Evolutionary conservation across 345 rosid genomes (phyloP).

Genomic region (Populus simonii): DNA sequence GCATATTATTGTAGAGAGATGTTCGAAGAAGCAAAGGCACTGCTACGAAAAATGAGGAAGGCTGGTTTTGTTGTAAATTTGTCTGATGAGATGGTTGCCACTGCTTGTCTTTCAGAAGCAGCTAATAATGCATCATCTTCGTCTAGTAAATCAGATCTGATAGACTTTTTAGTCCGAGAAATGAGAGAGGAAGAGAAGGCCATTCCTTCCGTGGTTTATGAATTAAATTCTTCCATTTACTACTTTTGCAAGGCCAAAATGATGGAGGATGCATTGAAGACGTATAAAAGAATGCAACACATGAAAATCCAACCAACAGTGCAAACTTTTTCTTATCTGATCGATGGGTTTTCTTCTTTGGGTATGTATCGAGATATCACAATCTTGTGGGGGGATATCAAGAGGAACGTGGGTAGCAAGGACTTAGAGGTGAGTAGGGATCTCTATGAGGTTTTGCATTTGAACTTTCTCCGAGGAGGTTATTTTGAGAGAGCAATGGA

Average conservation of each 20-base stretch:
- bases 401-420: constrained; percentile 43
- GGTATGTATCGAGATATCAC: constrained; percentile 67
- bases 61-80: constrained; percentile 37
- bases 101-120: constrained; percentile 21
- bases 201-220: constrained; percentile 36
- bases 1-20: constrained; percentile 52
- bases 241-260: constrained; percentile 82
- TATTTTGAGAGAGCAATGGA: constrained; percentile 92
- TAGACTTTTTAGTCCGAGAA: constrained; percentile 41
- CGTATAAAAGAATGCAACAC: constrained; percentile 53
- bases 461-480: constrained; percentile 76
- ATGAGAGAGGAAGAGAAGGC: constrained; percentile 32
- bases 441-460: constrained; percentile 57
- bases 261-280: constrained; percentile 62
- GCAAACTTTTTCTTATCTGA: constrained; percentile 58
- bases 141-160: constrained; percentile 35
- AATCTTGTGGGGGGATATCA: constrained; percentile 81
- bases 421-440: constrained; percentile 50
- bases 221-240: constrained; percentile 72
- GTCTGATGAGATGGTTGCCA: constrained; percentile 28
- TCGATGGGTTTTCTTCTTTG: constrained; percentile 51
- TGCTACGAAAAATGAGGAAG: constrained; percentile 54
- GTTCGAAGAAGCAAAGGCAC: constrained; percentile 60
- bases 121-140: constrained; percentile 22
- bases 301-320: constrained; percentile 47